Base-by-base conservation (phyloP, 2,329 filamentous ascomycete species). In the Diaporthe caulivora region DNA sequence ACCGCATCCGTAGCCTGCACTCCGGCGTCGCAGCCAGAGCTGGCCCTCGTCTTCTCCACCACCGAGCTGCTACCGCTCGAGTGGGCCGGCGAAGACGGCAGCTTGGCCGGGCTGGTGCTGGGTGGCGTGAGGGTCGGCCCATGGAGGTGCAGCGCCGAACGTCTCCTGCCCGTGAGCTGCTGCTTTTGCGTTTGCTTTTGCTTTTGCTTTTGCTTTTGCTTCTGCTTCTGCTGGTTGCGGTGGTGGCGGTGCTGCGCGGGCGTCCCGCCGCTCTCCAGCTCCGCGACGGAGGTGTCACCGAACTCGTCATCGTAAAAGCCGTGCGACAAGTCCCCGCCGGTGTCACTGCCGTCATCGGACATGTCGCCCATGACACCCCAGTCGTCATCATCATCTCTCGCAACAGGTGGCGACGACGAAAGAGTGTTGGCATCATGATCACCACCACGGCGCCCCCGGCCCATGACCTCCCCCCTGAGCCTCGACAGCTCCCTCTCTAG, bases 101-200 rank as follows among this genome's bases (percentile, higher is more conserved):
- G 29, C 60, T 71, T 75, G 5, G 71, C 18, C 18, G 74, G 74
- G 29, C 74, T 75, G 24, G 74, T 73, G n/a, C 44, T 62, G 2
- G 74, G 74, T 26, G 74, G 74, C 18, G 74, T 75, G 31, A 73
- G 71, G 11, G 60, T 62, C 2, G 54, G 47, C 4, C 71, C 42
- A 11, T 60, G 40, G 37, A 37, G 47, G 17, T 51, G 55, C 2
- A 24, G 51, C 11, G 51, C 26, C 0, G 62, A 6, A 5, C 47
- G 62, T 15, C n/a, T 67, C 62, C 7, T 53, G 2, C n/a, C 42
- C 55, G 21, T 24, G 21, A 58, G 29, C 55, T 40, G 18, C n/a
- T 58, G 49, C 24, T 53, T n/a, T n/a, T 53, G 49, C 34, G 5
- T 34, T 9, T 34, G 34, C 34, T 9, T 34, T 9, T n/a, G 51